Evolutionary conservation across 2,329 filamentous ascomycete genomes (phyloP), one percentile per base, ranked within the genome.

Genomic region (Pseudocercospora crystallina): DNA sequence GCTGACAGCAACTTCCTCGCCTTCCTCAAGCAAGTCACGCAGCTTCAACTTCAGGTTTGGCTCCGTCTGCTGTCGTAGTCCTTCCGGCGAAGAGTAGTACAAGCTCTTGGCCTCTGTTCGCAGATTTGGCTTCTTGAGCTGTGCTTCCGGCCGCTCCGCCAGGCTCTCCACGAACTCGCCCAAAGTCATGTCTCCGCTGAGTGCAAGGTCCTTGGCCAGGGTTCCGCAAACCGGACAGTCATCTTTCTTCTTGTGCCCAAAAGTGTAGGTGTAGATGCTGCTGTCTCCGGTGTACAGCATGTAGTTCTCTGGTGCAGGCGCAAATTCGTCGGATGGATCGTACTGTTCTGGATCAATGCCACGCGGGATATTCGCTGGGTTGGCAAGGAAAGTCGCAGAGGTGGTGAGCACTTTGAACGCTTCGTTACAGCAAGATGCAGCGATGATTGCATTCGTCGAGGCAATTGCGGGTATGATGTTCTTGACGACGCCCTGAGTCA

Each of bases 241-340:
- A 12, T 86, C 81, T 71, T 96, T 97, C 76, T 88, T 89, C 73
- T 96, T 87, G 65, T 96, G 90, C 65, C 90, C 86, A 69, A 97
- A 99, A 0, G 94, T 99, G 71, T 96, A 96, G 0, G 94, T 99
- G 75, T 99, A 99, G 59, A 99, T 87, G 59, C 87, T 82, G 65
- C 95, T 92, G 65, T 97, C 91, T 40, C 95, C 94, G 10, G 90
- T 96, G 71, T 99, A 99, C 89, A 96, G 96, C 91, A 97, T 97
- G 74, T 99, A 99, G 69, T 96, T 78, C 57, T 76, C 72, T 7
- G 67, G 95, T 5, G 54, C 58, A 8, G 58, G 58, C 12, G 53
- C 45, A 34, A 49, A 57, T 40, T 59, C 56, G 17, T 57, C 54
- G 29, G 55, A 45, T 10, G 54, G 50, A 48, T 58, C 51, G 40